These are phyloP conservation scores for Pseudogymnoascus sp. DNA, from an alignment of 2,329 filamentous ascomycete genomes.

Conservation along the genomic window DNA sequence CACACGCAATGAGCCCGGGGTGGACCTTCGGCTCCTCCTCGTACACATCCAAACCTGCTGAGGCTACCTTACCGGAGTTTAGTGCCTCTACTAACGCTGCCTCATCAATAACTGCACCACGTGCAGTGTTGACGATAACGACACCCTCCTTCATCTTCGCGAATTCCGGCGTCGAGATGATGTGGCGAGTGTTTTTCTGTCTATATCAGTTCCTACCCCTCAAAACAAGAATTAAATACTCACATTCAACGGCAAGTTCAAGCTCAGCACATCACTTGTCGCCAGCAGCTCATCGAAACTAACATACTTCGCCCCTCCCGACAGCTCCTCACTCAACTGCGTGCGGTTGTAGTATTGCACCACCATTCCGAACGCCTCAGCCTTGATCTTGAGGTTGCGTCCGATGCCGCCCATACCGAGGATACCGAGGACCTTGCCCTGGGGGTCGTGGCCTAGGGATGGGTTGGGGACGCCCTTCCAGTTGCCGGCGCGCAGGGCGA, in stretches of 20 bases:
- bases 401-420: slow-evolving; percentile 84
- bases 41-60: slow-evolving; percentile 71
- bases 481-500: slow-evolving; percentile 53
- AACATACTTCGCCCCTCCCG: slow-evolving; percentile 55
- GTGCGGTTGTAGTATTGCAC: slow-evolving; percentile 68
- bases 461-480: slow-evolving; percentile 56
- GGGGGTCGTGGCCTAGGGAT: slow-evolving; percentile 64
- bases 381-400: slow-evolving; percentile 66
- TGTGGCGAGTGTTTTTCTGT: slow-evolving; percentile 59
- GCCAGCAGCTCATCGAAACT: slow-evolving; percentile 64
- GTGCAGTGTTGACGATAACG: slow-evolving; percentile 74
- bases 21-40: slow-evolving; percentile 74
- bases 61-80: slow-evolving; percentile 59
- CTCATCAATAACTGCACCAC: slow-evolving; percentile 77
- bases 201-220: not conserved
- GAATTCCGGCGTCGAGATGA: slow-evolving; percentile 65
- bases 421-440: slow-evolving; percentile 72
- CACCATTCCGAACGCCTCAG: slow-evolving; percentile 66
- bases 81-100: slow-evolving; percentile 68
- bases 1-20: slow-evolving; percentile 61
- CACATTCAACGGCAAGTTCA: slow-evolving; percentile 77
- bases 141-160: slow-evolving; percentile 69
- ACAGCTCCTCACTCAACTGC: slow-evolving; percentile 46
- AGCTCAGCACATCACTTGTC: slow-evolving; percentile 66
- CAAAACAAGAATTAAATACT: slow-evolving; percentile 28